These are phyloP conservation scores for Avena insularis DNA, from an alignment of 176 grass and related monocot genomes.

Conservation along the genomic window DNA sequence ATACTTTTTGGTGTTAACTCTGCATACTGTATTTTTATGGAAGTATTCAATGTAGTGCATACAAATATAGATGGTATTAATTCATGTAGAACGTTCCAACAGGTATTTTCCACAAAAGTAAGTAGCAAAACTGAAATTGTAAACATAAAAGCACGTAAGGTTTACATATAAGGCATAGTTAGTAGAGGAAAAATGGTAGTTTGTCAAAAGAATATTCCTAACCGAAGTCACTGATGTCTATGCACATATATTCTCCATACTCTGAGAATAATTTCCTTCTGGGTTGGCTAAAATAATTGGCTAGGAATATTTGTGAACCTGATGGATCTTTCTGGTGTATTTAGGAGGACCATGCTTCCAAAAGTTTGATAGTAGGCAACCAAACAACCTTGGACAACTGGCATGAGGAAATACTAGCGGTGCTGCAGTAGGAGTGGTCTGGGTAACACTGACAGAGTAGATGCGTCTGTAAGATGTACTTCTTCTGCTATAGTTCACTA, in stretches of 20 bases:
- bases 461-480: too few species aligned
- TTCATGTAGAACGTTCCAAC: neutral
- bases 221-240: too few species aligned
- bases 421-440: neutral
- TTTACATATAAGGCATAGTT: too few species aligned
- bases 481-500: too few species aligned
- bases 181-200: too few species aligned
- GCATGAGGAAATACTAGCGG: neutral
- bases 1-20: constrained; percentile 13
- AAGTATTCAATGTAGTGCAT: constrained; percentile 17
- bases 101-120: neutral
- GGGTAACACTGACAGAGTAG: too few species aligned
- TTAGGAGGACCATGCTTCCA: neutral
- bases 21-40: neutral
- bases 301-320: too few species aligned
- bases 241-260: neutral
- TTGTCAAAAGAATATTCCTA: too few species aligned
- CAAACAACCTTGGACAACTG: neutral
- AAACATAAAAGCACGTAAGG: neutral
- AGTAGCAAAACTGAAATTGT: neutral
- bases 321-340: too few species aligned
- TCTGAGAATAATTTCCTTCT: too few species aligned
- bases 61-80: constrained; percentile 3
- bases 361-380: neutral
- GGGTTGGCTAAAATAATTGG: too few species aligned